These are phyloP conservation scores for Arthroderma uncinatum DNA, from an alignment of 2,329 filamentous ascomycete genomes.

Conservation along the genomic window DNA sequence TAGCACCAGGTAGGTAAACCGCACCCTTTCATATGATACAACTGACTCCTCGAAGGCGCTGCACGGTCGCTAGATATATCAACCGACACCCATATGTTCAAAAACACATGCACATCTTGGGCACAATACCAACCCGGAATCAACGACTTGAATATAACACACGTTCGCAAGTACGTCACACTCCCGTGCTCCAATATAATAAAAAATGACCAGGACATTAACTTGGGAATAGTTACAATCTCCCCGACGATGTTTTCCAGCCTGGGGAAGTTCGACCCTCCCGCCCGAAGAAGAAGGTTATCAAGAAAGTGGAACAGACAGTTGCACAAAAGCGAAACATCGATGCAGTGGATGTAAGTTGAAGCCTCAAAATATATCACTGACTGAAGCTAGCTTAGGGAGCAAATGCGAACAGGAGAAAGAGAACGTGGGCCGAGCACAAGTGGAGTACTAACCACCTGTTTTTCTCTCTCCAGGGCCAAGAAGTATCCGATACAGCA, in stretches of 20 bases:
- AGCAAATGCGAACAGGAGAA: neutral
- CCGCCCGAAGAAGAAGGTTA: conserved; percentile 45
- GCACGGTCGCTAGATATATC: conserved; percentile 46
- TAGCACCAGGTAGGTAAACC: conserved; percentile 55
- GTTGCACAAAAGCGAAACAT: conserved; percentile 30
- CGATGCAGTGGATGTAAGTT: conserved; percentile 35
- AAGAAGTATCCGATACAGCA: conserved; percentile 10
- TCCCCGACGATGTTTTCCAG: conserved; percentile 81
- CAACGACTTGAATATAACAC: conserved; percentile 68
- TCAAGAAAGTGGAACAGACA: conserved; percentile 25
- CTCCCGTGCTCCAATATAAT: neutral
- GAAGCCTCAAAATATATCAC: conserved; percentile 9
- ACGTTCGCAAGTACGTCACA: conserved; percentile 66
- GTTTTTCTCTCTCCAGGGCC: conserved; percentile 8
- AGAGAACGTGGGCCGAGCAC: neutral
- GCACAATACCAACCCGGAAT: conserved; percentile 62
- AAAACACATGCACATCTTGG: conserved; percentile 66
- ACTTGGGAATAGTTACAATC: conserved; percentile 53
- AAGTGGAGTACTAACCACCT: conserved; percentile 9
- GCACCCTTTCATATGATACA: conserved; percentile 16
- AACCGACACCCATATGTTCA: conserved; percentile 75
- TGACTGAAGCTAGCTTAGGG: conserved; percentile 4
- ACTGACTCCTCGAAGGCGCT: conserved; percentile 29
- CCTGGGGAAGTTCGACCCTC: conserved; percentile 61
- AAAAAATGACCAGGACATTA: conserved; percentile 13